Evolutionary conservation across 2,329 filamentous ascomycete genomes (phyloP).

Genomic region (Coleophoma eucalyptorum): DNA sequence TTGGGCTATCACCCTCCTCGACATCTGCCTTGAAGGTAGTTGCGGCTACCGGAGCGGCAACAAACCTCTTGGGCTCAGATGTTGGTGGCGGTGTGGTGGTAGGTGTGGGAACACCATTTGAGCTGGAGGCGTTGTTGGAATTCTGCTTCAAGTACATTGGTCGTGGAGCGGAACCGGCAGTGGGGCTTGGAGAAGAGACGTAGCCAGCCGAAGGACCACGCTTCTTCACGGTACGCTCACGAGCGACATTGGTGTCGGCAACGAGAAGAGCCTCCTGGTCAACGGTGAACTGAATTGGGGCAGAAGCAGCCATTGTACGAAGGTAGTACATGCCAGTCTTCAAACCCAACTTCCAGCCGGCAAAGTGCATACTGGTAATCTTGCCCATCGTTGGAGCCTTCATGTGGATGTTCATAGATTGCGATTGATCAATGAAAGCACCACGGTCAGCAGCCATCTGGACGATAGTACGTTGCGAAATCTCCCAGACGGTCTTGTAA

Average conservation of each 20-base stretch:
- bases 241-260: conserved; percentile 73
- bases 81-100: conserved; percentile 61
- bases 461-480: conserved; percentile 90
- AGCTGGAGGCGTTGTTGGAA: conserved; percentile 33
- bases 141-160: conserved; percentile 61
- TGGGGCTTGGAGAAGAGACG: conserved; percentile 46
- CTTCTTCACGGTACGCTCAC: conserved; percentile 64
- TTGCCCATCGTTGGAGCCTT: conserved; percentile 99
- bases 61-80: conserved; percentile 31
- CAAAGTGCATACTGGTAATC: conserved; percentile 99
- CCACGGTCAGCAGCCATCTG: conserved; percentile 98
- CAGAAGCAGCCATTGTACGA: conserved; percentile 92
- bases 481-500: conserved; percentile 99
- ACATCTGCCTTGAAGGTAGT: conserved; percentile 73
- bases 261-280: conserved; percentile 94
- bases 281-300: conserved; percentile 98
- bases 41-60: conserved; percentile 51
- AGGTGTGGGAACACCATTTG: conserved; percentile 66
- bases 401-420: conserved; percentile 99
- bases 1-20: conserved; percentile 75
- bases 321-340: conserved; percentile 99
- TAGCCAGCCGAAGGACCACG: conserved; percentile 48
- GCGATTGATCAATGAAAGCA: conserved; percentile 98
- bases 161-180: conserved; percentile 51
- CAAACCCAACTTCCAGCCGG: conserved; percentile 97